Evolutionary conservation across 2,329 filamentous ascomycete genomes (phyloP).

Genomic region (Aspergillus transmontanensis): DNA sequence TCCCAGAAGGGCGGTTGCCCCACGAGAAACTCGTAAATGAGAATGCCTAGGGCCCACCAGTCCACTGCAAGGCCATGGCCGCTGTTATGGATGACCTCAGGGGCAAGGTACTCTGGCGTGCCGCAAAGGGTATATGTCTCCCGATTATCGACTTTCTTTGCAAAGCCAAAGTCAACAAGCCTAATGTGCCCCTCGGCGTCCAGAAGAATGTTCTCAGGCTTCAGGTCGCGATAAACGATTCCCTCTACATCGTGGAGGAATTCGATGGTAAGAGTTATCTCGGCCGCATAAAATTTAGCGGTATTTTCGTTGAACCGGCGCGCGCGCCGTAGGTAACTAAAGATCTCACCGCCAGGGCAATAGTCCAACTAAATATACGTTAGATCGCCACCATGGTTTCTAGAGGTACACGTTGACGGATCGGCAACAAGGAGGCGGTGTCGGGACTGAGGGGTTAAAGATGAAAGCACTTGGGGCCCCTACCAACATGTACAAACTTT

Average conservation of each 20-base stretch:
- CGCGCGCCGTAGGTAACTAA: slow-evolving; percentile 64
- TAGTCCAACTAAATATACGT: slow-evolving; percentile 58
- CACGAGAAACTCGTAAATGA: slow-evolving; percentile 69
- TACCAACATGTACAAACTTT: slow-evolving; percentile 59
- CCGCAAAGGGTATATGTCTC: slow-evolving; percentile 70
- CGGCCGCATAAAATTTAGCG: slow-evolving; percentile 66
- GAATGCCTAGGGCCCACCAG: slow-evolving; percentile 70
- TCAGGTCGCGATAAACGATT: slow-evolving; percentile 68
- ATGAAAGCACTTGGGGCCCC: slow-evolving; percentile 11
- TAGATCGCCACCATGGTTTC: slow-evolving; percentile 16
- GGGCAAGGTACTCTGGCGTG: slow-evolving; percentile 68
- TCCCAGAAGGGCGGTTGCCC: slow-evolving; percentile 71
- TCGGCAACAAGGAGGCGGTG: not conserved
- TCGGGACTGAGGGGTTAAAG: not conserved
- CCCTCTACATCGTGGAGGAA: slow-evolving; percentile 65
- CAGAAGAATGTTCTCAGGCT: slow-evolving; percentile 68
- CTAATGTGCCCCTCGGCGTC: slow-evolving; percentile 67
- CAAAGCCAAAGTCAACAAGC: slow-evolving; percentile 69
- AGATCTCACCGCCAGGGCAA: slow-evolving; percentile 68
- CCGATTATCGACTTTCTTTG: slow-evolving; percentile 60
- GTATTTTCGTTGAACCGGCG: slow-evolving; percentile 65
- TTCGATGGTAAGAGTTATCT: slow-evolving; percentile 66
- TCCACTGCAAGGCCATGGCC: slow-evolving; percentile 67
- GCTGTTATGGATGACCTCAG: slow-evolving; percentile 67
- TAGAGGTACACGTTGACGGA: not conserved